Evolutionary conservation across 495 filamentous ascomycete genomes (phyloP).

Genomic region (Penicillium bialowiezense): DNA sequence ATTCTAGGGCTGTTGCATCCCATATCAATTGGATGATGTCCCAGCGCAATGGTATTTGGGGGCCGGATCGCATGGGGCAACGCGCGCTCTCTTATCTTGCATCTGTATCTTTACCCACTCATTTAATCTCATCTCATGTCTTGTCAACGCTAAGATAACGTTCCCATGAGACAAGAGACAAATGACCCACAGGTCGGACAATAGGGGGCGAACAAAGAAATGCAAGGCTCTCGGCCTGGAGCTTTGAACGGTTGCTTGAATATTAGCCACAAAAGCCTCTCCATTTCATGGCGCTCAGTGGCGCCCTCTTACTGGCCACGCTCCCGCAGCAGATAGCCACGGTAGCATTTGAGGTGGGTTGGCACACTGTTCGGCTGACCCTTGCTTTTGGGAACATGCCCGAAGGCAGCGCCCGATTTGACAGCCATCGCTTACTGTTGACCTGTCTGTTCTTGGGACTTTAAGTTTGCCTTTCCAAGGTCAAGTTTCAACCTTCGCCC

Average conservation of each 20-base stretch:
- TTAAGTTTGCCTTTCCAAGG: too few relatives aligned
- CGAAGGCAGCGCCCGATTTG: neutral
- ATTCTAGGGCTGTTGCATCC: neutral
- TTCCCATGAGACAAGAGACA: neutral
- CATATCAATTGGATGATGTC: neutral
- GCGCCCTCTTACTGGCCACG: slow-evolving; percentile 21
- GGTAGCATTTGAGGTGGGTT: slow-evolving; percentile 23
- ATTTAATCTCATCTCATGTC: too few relatives aligned
- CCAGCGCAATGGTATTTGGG: neutral
- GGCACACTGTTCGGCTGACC: slow-evolving; percentile 9
- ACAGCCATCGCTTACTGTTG: too few relatives aligned
- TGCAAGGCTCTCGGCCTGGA: slow-evolving; percentile 2
- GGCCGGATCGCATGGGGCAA: neutral
- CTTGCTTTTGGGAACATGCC: neutral
- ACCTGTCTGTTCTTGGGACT: too few relatives aligned
- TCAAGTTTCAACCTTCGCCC: too few relatives aligned
- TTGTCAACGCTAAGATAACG: neutral
- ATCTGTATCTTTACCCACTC: neutral
- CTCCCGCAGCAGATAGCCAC: slow-evolving; percentile 13
- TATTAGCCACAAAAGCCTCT: slow-evolving; percentile 10
- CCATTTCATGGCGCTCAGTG: slow-evolving; percentile 13
- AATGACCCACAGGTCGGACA: too few relatives aligned
- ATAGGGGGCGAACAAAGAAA: neutral
- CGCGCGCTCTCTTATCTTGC: neutral
- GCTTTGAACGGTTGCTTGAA: slow-evolving; percentile 1